Evolutionary conservation across 257 asterid species (phyloP).

Genomic region (Perilla frutescens): DNA sequence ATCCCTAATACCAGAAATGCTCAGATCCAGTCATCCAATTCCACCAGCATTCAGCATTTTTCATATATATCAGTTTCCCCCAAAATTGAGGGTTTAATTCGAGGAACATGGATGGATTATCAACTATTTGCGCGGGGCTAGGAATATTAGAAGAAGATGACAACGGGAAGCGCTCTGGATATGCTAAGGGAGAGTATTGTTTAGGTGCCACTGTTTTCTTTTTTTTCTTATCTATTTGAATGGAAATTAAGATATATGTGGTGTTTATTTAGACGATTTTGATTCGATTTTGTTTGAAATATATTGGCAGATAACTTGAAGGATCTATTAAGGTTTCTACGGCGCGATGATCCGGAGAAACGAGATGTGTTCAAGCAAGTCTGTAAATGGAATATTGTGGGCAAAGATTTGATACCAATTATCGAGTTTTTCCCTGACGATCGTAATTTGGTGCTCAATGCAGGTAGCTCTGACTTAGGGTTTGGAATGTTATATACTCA

Average conservation of each 20-base stretch:
- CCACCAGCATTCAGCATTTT: not conserved
- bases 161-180: slow-evolving; percentile 62
- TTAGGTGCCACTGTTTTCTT: slow-evolving; percentile 49
- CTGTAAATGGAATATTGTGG: slow-evolving; percentile 82
- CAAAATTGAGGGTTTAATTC: not conserved
- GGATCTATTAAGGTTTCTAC: slow-evolving; percentile 84
- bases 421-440: slow-evolving; percentile 74
- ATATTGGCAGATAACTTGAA: slow-evolving; percentile 74
- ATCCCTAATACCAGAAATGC: slow-evolving; percentile 32
- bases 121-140: slow-evolving; percentile 78
- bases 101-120: slow-evolving; percentile 72
- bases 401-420: slow-evolving; percentile 82
- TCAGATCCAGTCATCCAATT: slow-evolving; percentile 23
- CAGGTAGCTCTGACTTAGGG: slow-evolving; percentile 54
- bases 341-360: slow-evolving; percentile 91
- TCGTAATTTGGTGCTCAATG: slow-evolving; percentile 72
- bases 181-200: slow-evolving; percentile 65
- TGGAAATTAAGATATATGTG: not conserved
- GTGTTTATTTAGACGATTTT: slow-evolving; percentile 4
- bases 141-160: slow-evolving; percentile 80
- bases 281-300: not conserved
- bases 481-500: not conserved
- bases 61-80: not conserved
- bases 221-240: not conserved
- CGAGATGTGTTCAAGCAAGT: slow-evolving; percentile 94